phyloP scores from a whole-genome alignment of 768 basidiomycete genomes.

The Tremella fuciformis region DNA sequence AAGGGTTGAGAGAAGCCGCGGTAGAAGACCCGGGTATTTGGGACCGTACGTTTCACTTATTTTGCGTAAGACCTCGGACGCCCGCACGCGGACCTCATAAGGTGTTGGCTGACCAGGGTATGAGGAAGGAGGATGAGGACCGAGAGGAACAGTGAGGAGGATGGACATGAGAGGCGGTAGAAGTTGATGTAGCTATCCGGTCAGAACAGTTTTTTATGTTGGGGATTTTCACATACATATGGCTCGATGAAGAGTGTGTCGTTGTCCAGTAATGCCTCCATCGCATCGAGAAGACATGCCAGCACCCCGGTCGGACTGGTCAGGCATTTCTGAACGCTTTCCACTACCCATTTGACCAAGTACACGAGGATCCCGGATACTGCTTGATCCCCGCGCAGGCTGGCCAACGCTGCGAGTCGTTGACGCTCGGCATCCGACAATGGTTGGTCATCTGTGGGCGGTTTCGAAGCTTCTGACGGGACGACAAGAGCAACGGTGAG shows the following conservation, averaged over 20 bases:
- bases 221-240: conserved; percentile 63
- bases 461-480: conserved; percentile 12
- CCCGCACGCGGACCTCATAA: conserved; percentile 70
- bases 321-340: conserved; percentile 64
- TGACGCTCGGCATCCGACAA: conserved; percentile 56
- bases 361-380: conserved; percentile 88
- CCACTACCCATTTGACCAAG: conserved; percentile 89
- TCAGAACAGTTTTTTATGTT: background rate
- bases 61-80: conserved; percentile 78
- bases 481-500: conserved; percentile 73
- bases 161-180: conserved; percentile 88
- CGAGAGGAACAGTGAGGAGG: conserved; percentile 81
- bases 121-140: conserved; percentile 61
- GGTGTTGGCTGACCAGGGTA: conserved; percentile 28
- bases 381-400: conserved; percentile 82
- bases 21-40: conserved; percentile 48
- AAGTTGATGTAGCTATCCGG: conserved; percentile 81
- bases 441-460: conserved; percentile 54
- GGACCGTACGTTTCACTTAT: conserved; percentile 53
- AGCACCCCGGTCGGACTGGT: conserved; percentile 64
- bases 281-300: conserved; percentile 78
- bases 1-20: conserved; percentile 85
- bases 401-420: conserved; percentile 83
- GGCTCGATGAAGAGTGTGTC: conserved; percentile 89
- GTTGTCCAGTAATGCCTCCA: conserved; percentile 81